Conservation (phyloP, 129 eudicot genomes). For the Silybum marianum region DNA sequence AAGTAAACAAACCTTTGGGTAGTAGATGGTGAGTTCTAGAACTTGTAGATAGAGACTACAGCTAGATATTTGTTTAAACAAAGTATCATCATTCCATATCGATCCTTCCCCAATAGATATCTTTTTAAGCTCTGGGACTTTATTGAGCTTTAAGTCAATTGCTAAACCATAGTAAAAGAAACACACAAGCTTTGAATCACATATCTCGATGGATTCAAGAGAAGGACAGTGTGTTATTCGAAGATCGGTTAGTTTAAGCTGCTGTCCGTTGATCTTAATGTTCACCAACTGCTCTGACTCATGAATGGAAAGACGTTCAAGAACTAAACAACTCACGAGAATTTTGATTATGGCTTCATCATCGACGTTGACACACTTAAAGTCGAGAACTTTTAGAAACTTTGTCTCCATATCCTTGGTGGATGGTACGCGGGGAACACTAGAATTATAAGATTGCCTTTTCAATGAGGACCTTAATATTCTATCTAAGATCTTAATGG, state of each 20-base stretch:
- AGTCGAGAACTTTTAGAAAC: constrained; percentile 36
- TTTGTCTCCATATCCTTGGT: not conserved
- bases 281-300: constrained; percentile 31
- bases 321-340: constrained; percentile 26
- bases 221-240: constrained; percentile 33
- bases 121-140: constrained; percentile 43
- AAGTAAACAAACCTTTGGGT: constrained; percentile 34
- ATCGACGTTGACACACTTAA: constrained; percentile 43
- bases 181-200: constrained; percentile 31
- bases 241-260: constrained; percentile 32
- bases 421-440: not conserved
- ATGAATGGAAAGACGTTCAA: constrained; percentile 30
- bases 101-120: constrained; percentile 31
- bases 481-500: constrained; percentile 27
- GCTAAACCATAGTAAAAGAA: constrained; percentile 38
- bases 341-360: constrained; percentile 42
- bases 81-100: constrained; percentile 37
- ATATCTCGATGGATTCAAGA: constrained; percentile 34
- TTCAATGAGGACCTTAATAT: not conserved
- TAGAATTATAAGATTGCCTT: no score
- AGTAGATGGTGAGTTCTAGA: constrained; percentile 39
- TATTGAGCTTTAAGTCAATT: constrained; percentile 24
- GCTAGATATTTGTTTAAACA: constrained; percentile 41
- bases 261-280: constrained; percentile 31
- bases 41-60: constrained; percentile 35